phyloP scores from a whole-genome alignment of 2,329 filamentous ascomycete species.

The Grosmannia huntii region DNA sequence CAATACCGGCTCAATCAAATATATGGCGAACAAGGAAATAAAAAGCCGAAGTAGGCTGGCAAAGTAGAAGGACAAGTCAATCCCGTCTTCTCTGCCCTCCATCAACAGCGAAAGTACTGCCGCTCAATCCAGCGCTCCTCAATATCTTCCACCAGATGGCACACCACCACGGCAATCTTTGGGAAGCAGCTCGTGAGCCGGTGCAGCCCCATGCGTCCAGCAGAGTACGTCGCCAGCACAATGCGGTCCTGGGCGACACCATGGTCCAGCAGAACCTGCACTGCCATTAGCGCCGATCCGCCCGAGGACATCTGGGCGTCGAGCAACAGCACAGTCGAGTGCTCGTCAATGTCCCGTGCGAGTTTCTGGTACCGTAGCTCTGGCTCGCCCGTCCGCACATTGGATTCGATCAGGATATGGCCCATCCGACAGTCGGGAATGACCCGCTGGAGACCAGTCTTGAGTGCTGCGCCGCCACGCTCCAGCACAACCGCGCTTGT shows the following conservation, averaged over 20 bases:
- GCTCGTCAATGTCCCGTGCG: conserved; percentile 56
- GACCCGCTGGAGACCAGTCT: conserved; percentile 76
- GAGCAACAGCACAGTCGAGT: conserved; percentile 66
- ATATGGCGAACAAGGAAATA: neutral
- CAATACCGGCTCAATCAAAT: neutral
- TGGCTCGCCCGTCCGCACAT: conserved; percentile 72
- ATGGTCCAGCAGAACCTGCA: conserved; percentile 89
- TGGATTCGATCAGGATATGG: conserved; percentile 81
- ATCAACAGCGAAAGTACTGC: conserved; percentile 75
- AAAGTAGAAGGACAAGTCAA: neutral
- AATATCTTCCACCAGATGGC: conserved; percentile 65
- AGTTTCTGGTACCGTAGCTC: conserved; percentile 84
- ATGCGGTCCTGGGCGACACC: conserved; percentile 76
- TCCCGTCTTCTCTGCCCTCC: neutral
- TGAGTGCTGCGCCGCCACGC: conserved; percentile 77
- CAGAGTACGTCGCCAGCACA: conserved; percentile 85
- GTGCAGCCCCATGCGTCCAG: conserved; percentile 72
- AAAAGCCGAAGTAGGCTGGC: neutral
- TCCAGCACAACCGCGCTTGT: conserved; percentile 80
- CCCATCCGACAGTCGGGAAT: conserved; percentile 89
- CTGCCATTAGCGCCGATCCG: conserved; percentile 78
- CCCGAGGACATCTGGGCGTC: conserved; percentile 94
- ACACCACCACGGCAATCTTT: conserved; percentile 73
- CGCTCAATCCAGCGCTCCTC: conserved; percentile 85
- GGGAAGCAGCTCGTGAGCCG: conserved; percentile 82